These are phyloP conservation scores for Euphorbia tirucalli DNA, from an alignment of 345 rosid species.

Conservation along the genomic window DNA sequence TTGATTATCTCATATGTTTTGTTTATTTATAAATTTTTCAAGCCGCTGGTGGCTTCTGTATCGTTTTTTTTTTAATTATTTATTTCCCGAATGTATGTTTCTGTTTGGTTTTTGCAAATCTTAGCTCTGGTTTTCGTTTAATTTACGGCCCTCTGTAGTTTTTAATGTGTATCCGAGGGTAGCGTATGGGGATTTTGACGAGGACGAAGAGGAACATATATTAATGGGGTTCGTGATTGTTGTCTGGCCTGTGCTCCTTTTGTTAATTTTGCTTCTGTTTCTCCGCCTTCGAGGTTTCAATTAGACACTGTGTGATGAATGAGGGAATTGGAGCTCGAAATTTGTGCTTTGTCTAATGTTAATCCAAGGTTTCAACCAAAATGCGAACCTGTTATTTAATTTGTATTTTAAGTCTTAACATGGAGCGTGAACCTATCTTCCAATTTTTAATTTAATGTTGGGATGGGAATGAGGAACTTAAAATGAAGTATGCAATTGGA, in stretches of 20 bases:
- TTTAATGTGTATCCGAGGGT: not conserved
- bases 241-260: not conserved
- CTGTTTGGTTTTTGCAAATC: not conserved
- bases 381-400: not conserved
- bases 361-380: not conserved
- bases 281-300: not conserved
- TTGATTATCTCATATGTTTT: conserved; percentile 8
- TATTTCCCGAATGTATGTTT: not conserved
- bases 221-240: not conserved
- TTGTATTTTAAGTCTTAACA: not conserved
- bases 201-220: not conserved
- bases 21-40: not conserved
- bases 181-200: not conserved
- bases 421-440: not conserved
- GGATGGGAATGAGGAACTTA: not conserved
- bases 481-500: no score
- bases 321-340: not conserved
- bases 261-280: not conserved
- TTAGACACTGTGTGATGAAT: not conserved
- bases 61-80: not conserved
- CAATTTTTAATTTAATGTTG: not conserved
- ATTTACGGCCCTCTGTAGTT: not conserved
- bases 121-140: not conserved
- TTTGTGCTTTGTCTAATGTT: not conserved
- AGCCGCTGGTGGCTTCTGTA: not conserved